These are phyloP conservation scores for Plasmopara muralis DNA, from an alignment of 352 stramenopile species.

Conservation along the genomic window DNA sequence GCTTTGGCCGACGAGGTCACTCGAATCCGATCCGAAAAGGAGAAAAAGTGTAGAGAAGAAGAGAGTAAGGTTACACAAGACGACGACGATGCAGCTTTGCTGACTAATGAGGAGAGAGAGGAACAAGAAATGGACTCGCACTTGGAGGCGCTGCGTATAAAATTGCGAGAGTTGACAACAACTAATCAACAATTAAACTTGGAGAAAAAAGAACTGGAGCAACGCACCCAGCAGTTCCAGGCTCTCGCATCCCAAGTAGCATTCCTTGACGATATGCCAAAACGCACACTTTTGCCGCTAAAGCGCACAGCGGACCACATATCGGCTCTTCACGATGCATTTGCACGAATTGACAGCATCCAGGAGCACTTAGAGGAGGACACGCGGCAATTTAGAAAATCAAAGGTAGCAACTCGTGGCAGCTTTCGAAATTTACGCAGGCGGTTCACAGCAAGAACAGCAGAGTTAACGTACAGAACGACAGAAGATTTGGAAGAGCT, in stretches of 20 bases:
- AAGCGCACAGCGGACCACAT: conserved; percentile 45
- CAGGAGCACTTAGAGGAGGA: conserved; percentile 41
- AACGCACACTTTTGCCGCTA: conserved; percentile 34
- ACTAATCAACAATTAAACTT: conserved; percentile 39
- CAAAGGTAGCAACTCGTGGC: conserved; percentile 42
- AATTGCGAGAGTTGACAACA: conserved; percentile 29
- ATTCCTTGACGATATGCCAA: conserved; percentile 41
- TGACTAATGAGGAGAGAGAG: conserved; percentile 39
- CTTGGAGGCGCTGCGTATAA: conserved; percentile 31
- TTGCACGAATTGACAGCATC: conserved; percentile 44
- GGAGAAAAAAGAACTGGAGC: conserved; percentile 41
- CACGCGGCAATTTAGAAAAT: conserved; percentile 40
- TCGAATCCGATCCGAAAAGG: conserved; percentile 29
- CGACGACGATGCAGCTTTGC: conserved; percentile 14
- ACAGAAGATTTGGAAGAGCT: conserved; percentile 54
- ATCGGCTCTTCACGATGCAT: conserved; percentile 30
- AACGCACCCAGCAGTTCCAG: conserved; percentile 34
- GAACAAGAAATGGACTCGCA: conserved; percentile 33
- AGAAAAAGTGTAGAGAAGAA: conserved; percentile 5
- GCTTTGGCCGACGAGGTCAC: conserved; percentile 40
- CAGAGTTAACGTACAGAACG: conserved; percentile 39
- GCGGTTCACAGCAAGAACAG: conserved; percentile 42
- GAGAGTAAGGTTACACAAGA: conserved; percentile 3
- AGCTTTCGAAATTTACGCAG: conserved; percentile 45
- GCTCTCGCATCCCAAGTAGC: conserved; percentile 27